Conservation (phyloP, 1,139 yeast genomes). For the Saccharomycopsis hybrid region DNA sequence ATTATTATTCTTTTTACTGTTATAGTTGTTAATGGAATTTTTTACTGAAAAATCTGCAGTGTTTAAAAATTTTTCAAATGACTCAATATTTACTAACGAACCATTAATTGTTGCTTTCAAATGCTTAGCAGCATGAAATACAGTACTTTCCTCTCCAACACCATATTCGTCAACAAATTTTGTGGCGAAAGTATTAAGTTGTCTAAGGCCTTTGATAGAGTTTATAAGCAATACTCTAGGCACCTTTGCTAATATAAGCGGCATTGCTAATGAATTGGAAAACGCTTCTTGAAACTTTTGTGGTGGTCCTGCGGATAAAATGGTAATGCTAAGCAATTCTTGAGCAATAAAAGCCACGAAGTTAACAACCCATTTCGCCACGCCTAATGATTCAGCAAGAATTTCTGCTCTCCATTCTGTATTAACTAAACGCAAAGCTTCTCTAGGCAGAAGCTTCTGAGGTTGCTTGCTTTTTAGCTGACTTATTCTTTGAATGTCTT, state of each 20-base stretch:
- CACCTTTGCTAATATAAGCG: constrained; percentile 56
- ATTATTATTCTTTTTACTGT: constrained; percentile 1
- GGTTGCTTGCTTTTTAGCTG: constrained; percentile 26
- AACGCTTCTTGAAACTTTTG: constrained; percentile 12
- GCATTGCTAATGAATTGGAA: constrained; percentile 31
- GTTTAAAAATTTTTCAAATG: constrained; percentile 56
- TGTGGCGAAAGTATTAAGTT: constrained; percentile 48
- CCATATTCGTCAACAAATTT: constrained; percentile 16
- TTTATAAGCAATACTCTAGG: constrained; percentile 66
- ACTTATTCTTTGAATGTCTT: constrained; percentile 42
- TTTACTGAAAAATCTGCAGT: constrained; percentile 42
- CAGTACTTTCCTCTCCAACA: constrained; percentile 2
- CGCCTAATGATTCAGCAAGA: constrained; percentile 58
- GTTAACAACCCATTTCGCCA: constrained; percentile 75
- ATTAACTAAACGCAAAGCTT: constrained; percentile 44
- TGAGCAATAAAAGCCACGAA: constrained; percentile 60
- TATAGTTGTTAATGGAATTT: constrained; percentile 7
- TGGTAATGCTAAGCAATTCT: constrained; percentile 41
- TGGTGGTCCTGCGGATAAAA: not conserved
- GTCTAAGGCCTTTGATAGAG: constrained; percentile 62
- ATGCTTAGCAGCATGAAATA: constrained; percentile 23
- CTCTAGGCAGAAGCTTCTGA: constrained; percentile 27
- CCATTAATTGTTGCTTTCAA: constrained; percentile 47
- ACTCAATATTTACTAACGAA: constrained; percentile 51
- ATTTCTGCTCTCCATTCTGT: constrained; percentile 51